Evolutionary conservation across 2,329 filamentous ascomycete species (phyloP), one percentile per base, ranked within the genome.

Genomic region (Colletotrichum destructivum): DNA sequence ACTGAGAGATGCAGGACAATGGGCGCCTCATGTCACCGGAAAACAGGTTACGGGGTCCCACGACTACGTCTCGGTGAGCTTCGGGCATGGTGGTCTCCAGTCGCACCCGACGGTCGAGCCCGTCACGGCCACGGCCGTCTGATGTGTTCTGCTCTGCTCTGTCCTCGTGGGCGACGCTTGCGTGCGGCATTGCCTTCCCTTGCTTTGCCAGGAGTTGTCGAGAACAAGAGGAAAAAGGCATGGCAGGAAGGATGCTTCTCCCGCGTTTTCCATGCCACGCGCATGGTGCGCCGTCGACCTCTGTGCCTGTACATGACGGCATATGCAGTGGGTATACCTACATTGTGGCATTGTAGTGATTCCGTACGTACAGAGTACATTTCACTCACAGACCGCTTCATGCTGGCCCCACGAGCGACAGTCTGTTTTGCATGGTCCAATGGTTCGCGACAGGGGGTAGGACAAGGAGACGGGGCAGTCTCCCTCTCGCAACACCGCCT

Each of bases 91-190:
- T 55, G 40, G 61, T 40, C 6, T 18, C 21, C 38, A 16, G 38
- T 54, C 26, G 38, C 23, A 63, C 61, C 61, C 61, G 61, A 63
- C 49, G 61, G 61, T 31, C 23, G 49, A 54, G 47, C 49, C 47
- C 35, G 35, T 42, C 21, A 38, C 35, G 59, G 21, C 35, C 31
- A 35, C 31, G 31, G 31, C 31, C 31, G 31, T 35, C 31, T 35
- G 31, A 35, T 35, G 31, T 35, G 7, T 35, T 35, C 31, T 35
- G 8, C 31, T 35, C 31, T 35, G 31, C 31, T 35, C 47, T 62
- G 1, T 16, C 61, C 11, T 63, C 38, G 21, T 54, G 61, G 61
- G 49, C 38, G 61, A 63, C n/a, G 49, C 38, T 52, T 63, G 49
- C 35, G 38, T 44, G 61, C 49, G 52, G 59, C 46, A 16, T 62